Percentiles rank a stretch among this genome's conserved stretches.
Conservation (phyloP, 805 yeast species). For the Barnettozyma populi region DNA sequence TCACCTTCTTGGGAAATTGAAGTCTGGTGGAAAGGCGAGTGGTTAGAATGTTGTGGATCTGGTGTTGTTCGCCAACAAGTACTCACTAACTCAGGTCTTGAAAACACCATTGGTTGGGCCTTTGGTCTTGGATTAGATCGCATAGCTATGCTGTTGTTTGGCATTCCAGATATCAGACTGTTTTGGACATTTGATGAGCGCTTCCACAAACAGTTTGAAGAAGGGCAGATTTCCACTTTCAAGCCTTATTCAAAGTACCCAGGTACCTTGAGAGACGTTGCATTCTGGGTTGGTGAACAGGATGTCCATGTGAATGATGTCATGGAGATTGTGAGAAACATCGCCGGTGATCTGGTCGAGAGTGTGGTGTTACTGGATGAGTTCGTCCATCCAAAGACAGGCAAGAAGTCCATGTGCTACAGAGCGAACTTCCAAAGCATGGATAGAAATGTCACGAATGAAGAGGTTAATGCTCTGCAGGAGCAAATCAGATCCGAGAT, state of each 20-base stretch:
- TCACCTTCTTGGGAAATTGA: conserved; percentile 98
- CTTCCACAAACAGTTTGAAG: conserved; percentile 65
- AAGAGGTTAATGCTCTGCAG: conserved; percentile 75
- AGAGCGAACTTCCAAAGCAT: conserved; percentile 90
- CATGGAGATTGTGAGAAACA: conserved; percentile 84
- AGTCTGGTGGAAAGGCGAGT: conserved; percentile 97
- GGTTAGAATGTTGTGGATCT: conserved; percentile 97
- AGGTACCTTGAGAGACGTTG: conserved; percentile 77
- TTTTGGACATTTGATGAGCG: conserved; percentile 87
- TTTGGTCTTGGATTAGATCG: conserved; percentile 95
- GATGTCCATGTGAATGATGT: conserved; percentile 76
- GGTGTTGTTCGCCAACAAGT: conserved; percentile 84
- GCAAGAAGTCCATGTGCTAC: conserved; percentile 75
- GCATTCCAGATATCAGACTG: conserved; percentile 89
- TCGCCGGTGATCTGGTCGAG: conserved; percentile 86
- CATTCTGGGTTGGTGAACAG: conserved; percentile 71
- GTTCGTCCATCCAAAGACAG: conserved; percentile 80
- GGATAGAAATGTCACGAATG: conserved; percentile 87
- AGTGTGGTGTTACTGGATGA: conserved; percentile 76
- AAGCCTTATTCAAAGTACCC: conserved; percentile 90
- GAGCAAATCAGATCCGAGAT: conserved; percentile 57
- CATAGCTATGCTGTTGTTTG: conserved; percentile 91
- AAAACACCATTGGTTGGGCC: conserved; percentile 86
- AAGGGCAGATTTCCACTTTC: conserved; percentile 64
- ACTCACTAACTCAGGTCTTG: conserved; percentile 62